phyloP scores from a whole-genome alignment of 208 protist species.

The Wallacemonas sp. region DNA sequence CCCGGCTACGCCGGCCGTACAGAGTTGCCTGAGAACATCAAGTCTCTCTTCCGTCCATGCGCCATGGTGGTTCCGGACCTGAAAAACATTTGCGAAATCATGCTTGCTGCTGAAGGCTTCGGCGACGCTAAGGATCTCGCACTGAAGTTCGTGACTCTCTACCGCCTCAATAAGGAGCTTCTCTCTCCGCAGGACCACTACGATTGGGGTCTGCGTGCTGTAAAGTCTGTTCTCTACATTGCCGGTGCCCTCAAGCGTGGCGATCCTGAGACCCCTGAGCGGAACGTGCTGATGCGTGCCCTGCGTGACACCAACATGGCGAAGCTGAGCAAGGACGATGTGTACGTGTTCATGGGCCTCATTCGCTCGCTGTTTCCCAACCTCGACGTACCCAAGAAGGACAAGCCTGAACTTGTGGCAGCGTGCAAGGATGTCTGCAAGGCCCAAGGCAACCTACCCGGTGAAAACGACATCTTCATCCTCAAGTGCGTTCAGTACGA shows the following conservation, averaged over 20 bases:
- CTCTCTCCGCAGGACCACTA: conserved; percentile 98
- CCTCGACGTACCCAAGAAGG: conserved; percentile 94
- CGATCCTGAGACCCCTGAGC: conserved; percentile 94
- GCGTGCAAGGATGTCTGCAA: conserved; percentile 92
- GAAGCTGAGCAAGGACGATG: conserved; percentile 97
- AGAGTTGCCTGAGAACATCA: conserved; percentile 97
- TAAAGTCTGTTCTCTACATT: conserved; percentile 98
- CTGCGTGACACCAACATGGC: conserved; percentile 98
- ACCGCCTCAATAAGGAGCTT: conserved; percentile 96
- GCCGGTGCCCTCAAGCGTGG: conserved; percentile 96
- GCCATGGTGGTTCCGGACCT: conserved; percentile 99
- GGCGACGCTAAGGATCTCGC: conserved; percentile 95
- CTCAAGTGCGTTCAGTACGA: conserved; percentile 98
- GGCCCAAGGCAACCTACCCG: conserved; percentile 91
- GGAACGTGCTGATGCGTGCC: conserved; percentile 97
- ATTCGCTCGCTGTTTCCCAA: conserved; percentile 98
- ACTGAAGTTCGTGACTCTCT: conserved; percentile 98
- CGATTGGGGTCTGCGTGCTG: conserved; percentile 98
- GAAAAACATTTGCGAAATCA: conserved; percentile 99
- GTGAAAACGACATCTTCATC: conserved; percentile 98
- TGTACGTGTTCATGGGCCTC: conserved; percentile 97
- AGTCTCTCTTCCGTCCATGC: conserved; percentile 96
- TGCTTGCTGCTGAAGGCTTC: conserved; percentile 98
- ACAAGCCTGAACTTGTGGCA: conserved; percentile 90
- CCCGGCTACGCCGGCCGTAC: conserved; percentile 97